Evolutionary conservation across 2,329 filamentous ascomycete genomes (phyloP).

Genomic region (Xylariales sp.): DNA sequence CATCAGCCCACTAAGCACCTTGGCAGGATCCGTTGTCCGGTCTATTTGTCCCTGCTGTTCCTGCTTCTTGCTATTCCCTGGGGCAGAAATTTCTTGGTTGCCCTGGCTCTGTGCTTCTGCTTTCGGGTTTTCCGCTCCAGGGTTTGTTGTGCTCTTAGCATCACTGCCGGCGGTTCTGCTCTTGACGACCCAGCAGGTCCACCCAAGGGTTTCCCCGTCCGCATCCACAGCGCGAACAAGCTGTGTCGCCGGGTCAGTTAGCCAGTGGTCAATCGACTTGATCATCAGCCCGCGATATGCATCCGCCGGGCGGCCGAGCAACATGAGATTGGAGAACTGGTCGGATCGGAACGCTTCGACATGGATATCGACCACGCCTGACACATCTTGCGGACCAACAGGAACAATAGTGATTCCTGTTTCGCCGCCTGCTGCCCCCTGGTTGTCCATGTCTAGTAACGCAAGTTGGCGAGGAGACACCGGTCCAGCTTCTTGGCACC

Average conservation of each 20-base stretch:
- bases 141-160: no score
- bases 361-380: not conserved
- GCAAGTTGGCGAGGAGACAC: no score
- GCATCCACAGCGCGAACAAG: constrained; percentile 1
- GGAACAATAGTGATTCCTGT: not conserved
- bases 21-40: not conserved
- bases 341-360: constrained; percentile 3
- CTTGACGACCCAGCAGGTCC: constrained; percentile 3
- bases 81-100: no score
- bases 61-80: no score
- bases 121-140: no score
- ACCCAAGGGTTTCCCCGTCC: not conserved
- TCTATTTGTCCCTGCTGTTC: no score
- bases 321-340: constrained; percentile 6
- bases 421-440: no score
- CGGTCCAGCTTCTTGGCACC: no score
- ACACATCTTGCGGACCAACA: not conserved
- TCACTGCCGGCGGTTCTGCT: no score
- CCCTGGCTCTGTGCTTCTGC: no score
- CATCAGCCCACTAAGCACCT: constrained; percentile 1
- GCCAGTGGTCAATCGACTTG: constrained; percentile 4
- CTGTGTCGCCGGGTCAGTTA: constrained; percentile 1
- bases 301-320: not conserved
- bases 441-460: no score
- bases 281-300: not conserved